A percentile compares a stretch with the other conserved stretches of the same genome.
Conservation (phyloP, 495 filamentous ascomycete species). For the Pseudomonodictys pantanalensis region DNA sequence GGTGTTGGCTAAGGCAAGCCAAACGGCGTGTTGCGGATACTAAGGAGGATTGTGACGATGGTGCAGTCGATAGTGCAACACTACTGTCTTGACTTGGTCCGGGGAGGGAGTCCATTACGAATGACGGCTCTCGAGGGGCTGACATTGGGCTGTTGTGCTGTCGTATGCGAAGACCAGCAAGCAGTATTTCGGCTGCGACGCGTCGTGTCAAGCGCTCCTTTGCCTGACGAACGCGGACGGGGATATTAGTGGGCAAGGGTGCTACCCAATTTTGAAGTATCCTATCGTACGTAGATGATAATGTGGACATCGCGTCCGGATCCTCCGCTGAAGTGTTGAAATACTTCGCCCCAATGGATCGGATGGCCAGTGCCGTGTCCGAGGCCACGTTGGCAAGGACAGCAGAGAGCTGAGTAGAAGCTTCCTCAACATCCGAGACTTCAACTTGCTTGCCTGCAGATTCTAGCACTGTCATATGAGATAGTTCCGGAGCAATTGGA, state of each 20-base stretch:
- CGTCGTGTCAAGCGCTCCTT: conserved; percentile 26
- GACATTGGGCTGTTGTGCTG: too few species aligned
- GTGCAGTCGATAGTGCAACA: background rate
- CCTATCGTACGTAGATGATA: conserved; percentile 22
- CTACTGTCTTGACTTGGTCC: conserved; percentile 1
- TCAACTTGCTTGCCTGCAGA: background rate
- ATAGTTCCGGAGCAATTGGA: background rate
- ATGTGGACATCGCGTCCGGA: too few species aligned
- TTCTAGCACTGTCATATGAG: conserved; percentile 1
- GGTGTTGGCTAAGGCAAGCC: conserved; percentile 21
- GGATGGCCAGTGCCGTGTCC: background rate
- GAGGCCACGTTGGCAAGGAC: background rate
- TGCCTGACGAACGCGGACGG: conserved; percentile 9
- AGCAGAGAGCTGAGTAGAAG: conserved; percentile 16
- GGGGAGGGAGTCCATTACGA: background rate
- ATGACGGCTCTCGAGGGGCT: background rate
- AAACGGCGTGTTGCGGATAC: background rate
- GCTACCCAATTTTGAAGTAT: conserved; percentile 29
- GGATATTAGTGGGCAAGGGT: conserved; percentile 22
- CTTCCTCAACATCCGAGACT: conserved; percentile 27
- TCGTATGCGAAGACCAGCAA: conserved; percentile 22
- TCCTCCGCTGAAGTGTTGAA: background rate
- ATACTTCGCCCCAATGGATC: background rate
- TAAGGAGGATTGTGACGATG: conserved; percentile 3
- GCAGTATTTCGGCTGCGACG: conserved; percentile 30